phyloP scores from a whole-genome alignment of 495 filamentous ascomycete genomes.

The Cenococcum geophilum region DNA sequence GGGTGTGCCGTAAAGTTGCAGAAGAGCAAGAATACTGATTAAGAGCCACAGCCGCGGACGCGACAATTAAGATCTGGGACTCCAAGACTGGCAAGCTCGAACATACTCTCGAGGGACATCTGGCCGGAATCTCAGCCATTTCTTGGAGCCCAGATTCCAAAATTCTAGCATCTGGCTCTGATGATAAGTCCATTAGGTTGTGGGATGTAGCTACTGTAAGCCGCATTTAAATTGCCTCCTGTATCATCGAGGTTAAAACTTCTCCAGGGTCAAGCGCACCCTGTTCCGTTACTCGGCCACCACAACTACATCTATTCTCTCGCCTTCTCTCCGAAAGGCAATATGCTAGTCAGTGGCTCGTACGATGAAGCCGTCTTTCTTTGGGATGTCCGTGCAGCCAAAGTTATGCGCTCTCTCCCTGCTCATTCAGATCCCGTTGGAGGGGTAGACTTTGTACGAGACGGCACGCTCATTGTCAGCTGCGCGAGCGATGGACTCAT shows the following conservation, averaged over 20 bases:
- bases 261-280: constrained; percentile 52
- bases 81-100: constrained; percentile 66
- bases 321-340: constrained; percentile 92
- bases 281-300: constrained; percentile 68
- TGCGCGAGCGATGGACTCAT: constrained; percentile 89
- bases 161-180: constrained; percentile 81
- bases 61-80: constrained; percentile 86
- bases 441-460: constrained; percentile 85
- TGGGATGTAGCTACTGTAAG: constrained; percentile 79
- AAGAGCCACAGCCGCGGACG: constrained; percentile 62
- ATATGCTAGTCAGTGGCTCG: constrained; percentile 87
- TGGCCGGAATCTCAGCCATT: constrained; percentile 83
- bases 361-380: constrained; percentile 96
- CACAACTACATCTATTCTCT: constrained; percentile 94
- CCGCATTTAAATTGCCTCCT: constrained; percentile 12
- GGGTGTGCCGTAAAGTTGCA: constrained; percentile 28
- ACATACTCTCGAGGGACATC: constrained; percentile 86
- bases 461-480: constrained; percentile 84
- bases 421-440: constrained; percentile 92
- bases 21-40: constrained; percentile 6
- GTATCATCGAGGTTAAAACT: constrained; percentile 15
- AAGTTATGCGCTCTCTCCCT: constrained; percentile 80
- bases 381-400: constrained; percentile 85
- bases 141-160: constrained; percentile 86
- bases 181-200: constrained; percentile 91